Percentiles rank a stretch among this genome's conserved stretches.
Evolutionary conservation across 1,284 basidiomycete genomes (phyloP).

Genomic region (Ganoderma multipileum): DNA sequence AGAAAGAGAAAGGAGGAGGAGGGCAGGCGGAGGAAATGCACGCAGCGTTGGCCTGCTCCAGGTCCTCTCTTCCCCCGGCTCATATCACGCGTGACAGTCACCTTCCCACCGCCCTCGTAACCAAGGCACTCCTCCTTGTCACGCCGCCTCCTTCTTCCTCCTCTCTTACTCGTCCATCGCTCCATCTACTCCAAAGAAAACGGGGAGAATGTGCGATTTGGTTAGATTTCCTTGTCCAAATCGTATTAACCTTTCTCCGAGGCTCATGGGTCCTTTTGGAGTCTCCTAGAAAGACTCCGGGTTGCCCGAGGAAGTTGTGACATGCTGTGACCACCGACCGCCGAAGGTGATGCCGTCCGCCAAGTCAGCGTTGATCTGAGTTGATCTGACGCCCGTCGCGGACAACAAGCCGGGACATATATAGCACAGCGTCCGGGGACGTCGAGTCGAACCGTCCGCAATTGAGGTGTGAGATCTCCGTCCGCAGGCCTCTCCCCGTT

Average conservation of each 20-base stretch:
- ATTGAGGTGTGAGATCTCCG: constrained; percentile 6
- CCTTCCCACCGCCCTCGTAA: constrained; percentile 29
- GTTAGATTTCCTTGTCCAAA: background rate
- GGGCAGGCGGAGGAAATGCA: constrained; percentile 34
- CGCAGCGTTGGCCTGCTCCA: constrained; percentile 32
- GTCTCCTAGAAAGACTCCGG: background rate
- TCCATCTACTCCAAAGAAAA: background rate
- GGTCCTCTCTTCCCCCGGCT: constrained; percentile 10
- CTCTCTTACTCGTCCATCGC: background rate
- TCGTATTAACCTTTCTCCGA: background rate
- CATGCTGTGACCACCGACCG: constrained; percentile 13
- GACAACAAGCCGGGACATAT: background rate
- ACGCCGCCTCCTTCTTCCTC: constrained; percentile 7
- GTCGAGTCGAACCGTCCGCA: constrained; percentile 6
- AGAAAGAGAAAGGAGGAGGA: constrained; percentile 32
- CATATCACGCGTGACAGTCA: constrained; percentile 32
- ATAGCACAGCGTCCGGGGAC: constrained; percentile 19
- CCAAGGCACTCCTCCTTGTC: constrained; percentile 25
- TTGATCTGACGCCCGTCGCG: background rate
- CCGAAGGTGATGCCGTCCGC: constrained; percentile 1
- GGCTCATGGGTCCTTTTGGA: background rate
- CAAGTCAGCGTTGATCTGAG: constrained; percentile 2
- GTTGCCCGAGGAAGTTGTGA: constrained; percentile 12
- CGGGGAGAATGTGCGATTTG: background rate
- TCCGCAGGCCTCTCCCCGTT: background rate